phyloP scores from a whole-genome alignment of 768 basidiomycete species.

The Filobasidium floriforme region DNA sequence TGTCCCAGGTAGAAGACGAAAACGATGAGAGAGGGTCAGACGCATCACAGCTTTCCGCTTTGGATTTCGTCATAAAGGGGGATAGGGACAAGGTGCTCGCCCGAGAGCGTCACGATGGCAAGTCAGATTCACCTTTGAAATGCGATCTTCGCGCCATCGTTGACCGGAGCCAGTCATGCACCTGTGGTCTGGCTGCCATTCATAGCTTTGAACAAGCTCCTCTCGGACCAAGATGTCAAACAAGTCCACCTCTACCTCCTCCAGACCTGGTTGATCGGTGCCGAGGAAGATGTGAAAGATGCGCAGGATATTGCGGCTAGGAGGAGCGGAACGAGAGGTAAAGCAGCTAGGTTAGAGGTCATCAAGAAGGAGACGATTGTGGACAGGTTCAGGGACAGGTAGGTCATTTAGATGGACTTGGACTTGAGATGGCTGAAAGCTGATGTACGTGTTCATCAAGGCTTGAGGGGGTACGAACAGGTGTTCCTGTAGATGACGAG shows the following conservation, averaged over 20 bases:
- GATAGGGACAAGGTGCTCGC: constrained; percentile 47
- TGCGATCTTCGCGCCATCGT: neutral
- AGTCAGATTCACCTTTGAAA: neutral
- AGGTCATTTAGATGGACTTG: constrained; percentile 19
- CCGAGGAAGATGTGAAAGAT: constrained; percentile 41
- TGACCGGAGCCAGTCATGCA: too few species aligned
- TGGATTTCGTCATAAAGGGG: constrained; percentile 50
- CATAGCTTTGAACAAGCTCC: neutral
- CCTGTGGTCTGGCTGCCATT: too few species aligned
- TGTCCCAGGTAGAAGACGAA: constrained; percentile 46
- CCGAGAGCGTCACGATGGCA: constrained; percentile 31
- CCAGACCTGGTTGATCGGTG: neutral
- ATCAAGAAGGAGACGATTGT: constrained; percentile 50
- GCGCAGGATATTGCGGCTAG: constrained; percentile 51
- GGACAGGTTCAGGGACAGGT: constrained; percentile 42
- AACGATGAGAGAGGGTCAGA: constrained; percentile 15
- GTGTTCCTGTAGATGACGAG: neutral
- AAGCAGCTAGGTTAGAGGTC: constrained; percentile 53
- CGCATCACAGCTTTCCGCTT: constrained; percentile 37
- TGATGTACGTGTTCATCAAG: neutral
- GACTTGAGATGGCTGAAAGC: neutral
- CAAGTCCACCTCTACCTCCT: neutral
- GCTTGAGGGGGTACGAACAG: neutral
- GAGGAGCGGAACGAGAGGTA: constrained; percentile 56
- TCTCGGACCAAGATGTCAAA: neutral